Base-by-base conservation (phyloP, 169 alveolate species). In the Plasmodium ovale region DNA sequence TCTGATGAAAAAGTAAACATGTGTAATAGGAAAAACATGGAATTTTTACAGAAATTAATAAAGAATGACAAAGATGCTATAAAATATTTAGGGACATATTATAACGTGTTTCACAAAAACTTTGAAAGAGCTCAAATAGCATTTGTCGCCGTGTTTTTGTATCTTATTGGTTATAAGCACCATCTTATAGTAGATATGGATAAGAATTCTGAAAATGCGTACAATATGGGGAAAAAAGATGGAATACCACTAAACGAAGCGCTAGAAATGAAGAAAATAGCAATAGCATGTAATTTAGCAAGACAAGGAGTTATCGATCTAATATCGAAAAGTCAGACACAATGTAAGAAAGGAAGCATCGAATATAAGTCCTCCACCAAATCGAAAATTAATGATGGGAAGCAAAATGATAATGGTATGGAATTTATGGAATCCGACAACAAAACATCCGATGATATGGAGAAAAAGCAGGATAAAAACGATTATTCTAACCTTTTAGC, bases 291-390 rank as follows among this genome's bases (percentile, higher is more conserved):
- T 31, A 85, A 85, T 69, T 85, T 85, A 60, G 82, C 91, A n/a
- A 85, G 87, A 49, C 91, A 68, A 49, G 91, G 91, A 9, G 91
- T 85, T 37, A 69, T 85, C 27, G 91, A 85, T 47, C 73, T 85
- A 23, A 85, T 85, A 29, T 68, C 91, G 12, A 85, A 85, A 58
- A 85, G 87, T 47, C 91, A 85, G 58, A 60, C 84, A 54, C 49
- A 69, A 47, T 33, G 42, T 85, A 73, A 85, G 37, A 70, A 54
- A 60, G 12, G 19, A 44, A 69, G 49, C 35, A 35, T 44, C 14
- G 84, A 82, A 42, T 16, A 62, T 65, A 44, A 64, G 27, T 31
- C 31, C 31, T 65, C 62, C 3, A 35, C 79, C 21, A 64, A 65
- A 58, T 65, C 69, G 12, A 64, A 65, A 56, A 23, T n/a, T 16